phyloP scores from a whole-genome alignment of 2,329 filamentous ascomycete genomes.

The Phialocephala subalpina region DNA sequence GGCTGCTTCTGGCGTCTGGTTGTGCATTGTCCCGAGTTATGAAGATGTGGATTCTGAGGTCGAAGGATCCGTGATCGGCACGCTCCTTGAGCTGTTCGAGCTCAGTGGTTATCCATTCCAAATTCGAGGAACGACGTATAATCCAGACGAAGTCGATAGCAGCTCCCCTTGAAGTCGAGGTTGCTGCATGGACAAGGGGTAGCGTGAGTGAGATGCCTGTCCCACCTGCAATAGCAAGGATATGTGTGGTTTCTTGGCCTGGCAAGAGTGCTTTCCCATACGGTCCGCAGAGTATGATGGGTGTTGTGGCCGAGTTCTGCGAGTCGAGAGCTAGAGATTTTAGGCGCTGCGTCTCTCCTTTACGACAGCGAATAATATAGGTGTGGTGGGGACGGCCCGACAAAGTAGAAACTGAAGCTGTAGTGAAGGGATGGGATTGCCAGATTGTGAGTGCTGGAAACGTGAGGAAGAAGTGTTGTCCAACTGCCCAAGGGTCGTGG shows the following conservation, averaged over 20 bases:
- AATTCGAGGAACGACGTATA: constrained; percentile 60
- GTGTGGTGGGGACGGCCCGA: constrained; percentile 55
- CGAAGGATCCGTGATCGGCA: constrained; percentile 47
- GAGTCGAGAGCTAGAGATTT: constrained; percentile 46
- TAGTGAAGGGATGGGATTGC: constrained; percentile 82
- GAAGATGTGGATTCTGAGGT: constrained; percentile 62
- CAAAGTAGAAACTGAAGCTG: constrained; percentile 74
- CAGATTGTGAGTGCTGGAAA: constrained; percentile 75
- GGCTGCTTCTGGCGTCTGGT: background rate
- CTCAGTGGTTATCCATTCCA: constrained; percentile 66
- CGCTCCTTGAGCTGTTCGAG: constrained; percentile 55
- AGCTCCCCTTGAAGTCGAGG: constrained; percentile 40
- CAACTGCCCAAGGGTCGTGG: constrained; percentile 70
- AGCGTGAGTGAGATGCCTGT: constrained; percentile 66
- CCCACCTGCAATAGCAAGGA: constrained; percentile 64
- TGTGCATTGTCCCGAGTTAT: constrained; percentile 52
- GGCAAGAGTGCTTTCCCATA: constrained; percentile 58
- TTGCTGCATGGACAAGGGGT: constrained; percentile 55
- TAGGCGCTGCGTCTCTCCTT: constrained; percentile 59
- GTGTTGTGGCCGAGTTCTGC: constrained; percentile 48
- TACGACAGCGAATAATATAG: constrained; percentile 65
- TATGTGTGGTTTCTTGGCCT: constrained; percentile 49
- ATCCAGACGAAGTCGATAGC: constrained; percentile 71
- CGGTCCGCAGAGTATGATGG: constrained; percentile 68
- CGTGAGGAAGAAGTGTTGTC: constrained; percentile 82